Evolutionary conservation across 1,139 yeast genomes (phyloP).

Genomic region (Pneumocystis canis): DNA sequence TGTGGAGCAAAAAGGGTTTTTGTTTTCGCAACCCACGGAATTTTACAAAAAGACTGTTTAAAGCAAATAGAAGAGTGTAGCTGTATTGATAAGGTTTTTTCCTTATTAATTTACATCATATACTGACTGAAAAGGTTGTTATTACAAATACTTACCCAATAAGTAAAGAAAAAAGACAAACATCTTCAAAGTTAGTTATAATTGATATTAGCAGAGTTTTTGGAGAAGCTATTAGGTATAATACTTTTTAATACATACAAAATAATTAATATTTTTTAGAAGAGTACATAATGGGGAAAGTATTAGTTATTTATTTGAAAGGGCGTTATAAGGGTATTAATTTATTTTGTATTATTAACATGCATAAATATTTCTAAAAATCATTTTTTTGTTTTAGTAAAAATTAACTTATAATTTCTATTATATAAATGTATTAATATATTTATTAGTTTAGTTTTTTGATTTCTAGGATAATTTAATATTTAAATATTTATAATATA

Average conservation of each 20-base stretch:
- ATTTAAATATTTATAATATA: not conserved
- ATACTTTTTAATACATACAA: not conserved
- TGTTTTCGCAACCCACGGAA: slow-evolving; percentile 89
- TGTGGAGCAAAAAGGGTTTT: slow-evolving; percentile 91
- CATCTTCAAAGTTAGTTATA: slow-evolving; percentile 47
- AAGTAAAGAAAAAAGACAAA: slow-evolving; percentile 41
- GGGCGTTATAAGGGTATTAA: not conserved
- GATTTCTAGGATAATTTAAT: not conserved
- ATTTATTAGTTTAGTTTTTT: not conserved
- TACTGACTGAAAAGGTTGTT: slow-evolving; percentile 38
- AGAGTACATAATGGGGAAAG: not conserved
- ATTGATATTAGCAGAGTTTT: slow-evolving; percentile 90
- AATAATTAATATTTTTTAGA: not conserved
- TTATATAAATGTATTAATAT: not conserved
- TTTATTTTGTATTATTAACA: not conserved
- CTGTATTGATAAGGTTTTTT: slow-evolving; percentile 50
- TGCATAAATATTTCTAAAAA: not conserved
- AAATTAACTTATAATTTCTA: not conserved
- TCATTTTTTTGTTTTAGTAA: not conserved
- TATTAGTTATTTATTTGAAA: not conserved
- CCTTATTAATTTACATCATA: not conserved
- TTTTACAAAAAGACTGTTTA: slow-evolving; percentile 74
- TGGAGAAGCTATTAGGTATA: slow-evolving; percentile 79
- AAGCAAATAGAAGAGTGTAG: slow-evolving; percentile 63
- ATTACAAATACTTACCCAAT: slow-evolving; percentile 95